A percentile compares a stretch with the other conserved stretches of the same genome.
Conservation (phyloP, 192 early-diverging fungal species). For the Gaertneriomyces sp. region DNA sequence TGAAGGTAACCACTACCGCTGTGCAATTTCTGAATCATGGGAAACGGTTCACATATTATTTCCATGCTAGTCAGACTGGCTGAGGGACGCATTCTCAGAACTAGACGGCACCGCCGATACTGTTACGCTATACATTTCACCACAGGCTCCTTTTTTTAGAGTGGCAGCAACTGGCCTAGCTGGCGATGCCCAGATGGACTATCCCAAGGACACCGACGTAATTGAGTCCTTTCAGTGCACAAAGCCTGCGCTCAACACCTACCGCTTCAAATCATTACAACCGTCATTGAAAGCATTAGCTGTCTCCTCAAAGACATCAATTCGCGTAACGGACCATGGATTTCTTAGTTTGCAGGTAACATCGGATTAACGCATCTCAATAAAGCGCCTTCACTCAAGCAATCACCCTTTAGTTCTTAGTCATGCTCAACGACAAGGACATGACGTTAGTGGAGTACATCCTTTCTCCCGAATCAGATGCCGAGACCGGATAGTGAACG, state of each 20-base stretch:
- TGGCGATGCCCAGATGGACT: slow-evolving; percentile 50
- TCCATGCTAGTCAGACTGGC: slow-evolving; percentile 51
- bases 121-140: slow-evolving; percentile 39
- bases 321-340: slow-evolving; percentile 49
- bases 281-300: slow-evolving; percentile 47
- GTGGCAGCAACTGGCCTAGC: slow-evolving; percentile 44
- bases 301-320: slow-evolving; percentile 50
- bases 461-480: slow-evolving; percentile 6
- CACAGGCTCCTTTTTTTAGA: slow-evolving; percentile 47
- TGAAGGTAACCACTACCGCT: no score
- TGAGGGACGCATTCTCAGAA: slow-evolving; percentile 55
- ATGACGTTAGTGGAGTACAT: slow-evolving; percentile 25
- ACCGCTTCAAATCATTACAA: slow-evolving; percentile 41
- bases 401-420: no score
- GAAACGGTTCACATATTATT: no score
- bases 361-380: no score
- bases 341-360: slow-evolving; percentile 51
- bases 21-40: no score
- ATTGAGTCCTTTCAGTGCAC: slow-evolving; percentile 51
- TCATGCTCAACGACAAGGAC: slow-evolving; percentile 18
- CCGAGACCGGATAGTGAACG: no score
- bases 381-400: no score
- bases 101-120: slow-evolving; percentile 52
- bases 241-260: slow-evolving; percentile 28
- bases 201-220: slow-evolving; percentile 51